Evolutionary conservation across 2,329 filamentous ascomycete genomes (phyloP).

Genomic region (Penicillium sp.): DNA sequence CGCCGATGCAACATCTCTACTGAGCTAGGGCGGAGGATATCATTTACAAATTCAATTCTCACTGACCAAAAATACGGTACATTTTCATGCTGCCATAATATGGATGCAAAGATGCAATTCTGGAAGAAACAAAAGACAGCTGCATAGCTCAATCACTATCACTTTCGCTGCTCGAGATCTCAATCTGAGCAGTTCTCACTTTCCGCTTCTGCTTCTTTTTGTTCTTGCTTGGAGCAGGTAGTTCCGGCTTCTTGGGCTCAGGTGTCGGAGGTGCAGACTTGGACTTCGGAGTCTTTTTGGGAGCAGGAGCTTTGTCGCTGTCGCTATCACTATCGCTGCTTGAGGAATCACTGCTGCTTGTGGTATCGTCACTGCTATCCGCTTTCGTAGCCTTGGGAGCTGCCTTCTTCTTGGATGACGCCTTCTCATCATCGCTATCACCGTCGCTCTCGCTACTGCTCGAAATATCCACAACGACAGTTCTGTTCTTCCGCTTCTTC

Average conservation of each 20-base stretch:
- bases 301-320: slow-evolving; percentile 2
- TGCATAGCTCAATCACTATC: slow-evolving; percentile 24
- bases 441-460: slow-evolving; percentile 44
- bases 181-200: slow-evolving; percentile 25
- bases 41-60: slow-evolving; percentile 2
- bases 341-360: slow-evolving; percentile 21
- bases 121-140: slow-evolving; percentile 5
- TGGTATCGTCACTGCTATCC: slow-evolving; percentile 24
- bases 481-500: slow-evolving; percentile 51
- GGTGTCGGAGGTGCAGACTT: neutral
- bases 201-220: slow-evolving; percentile 33
- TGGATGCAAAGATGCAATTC: slow-evolving; percentile 19
- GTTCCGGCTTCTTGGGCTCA: slow-evolving; percentile 4
- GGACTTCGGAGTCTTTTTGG: slow-evolving; percentile 13
- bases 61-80: neutral
- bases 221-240: slow-evolving; percentile 19
- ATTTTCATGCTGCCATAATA: slow-evolving; percentile 17
- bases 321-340: slow-evolving; percentile 23
- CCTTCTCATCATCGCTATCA: slow-evolving; percentile 31
- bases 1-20: neutral
- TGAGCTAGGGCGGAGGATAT: neutral
- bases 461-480: slow-evolving; percentile 46
- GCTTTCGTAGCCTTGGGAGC: slow-evolving; percentile 9
- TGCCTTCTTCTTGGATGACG: slow-evolving; percentile 22
- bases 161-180: slow-evolving; percentile 32